Conservation (phyloP, 208 protist genomes). For the Spongospora subterranea region DNA sequence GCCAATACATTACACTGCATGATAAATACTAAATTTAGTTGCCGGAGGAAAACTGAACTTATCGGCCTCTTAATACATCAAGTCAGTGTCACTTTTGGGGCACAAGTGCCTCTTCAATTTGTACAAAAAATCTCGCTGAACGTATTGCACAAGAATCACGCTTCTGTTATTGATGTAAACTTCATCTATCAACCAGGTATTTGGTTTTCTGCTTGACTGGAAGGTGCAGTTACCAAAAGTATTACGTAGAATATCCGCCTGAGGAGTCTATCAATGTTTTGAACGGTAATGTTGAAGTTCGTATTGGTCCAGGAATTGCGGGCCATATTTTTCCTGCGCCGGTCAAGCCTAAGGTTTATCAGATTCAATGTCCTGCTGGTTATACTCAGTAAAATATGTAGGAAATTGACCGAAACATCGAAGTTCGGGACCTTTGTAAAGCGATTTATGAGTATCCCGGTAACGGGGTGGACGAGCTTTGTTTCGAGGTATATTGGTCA, state of each 20-base stretch:
- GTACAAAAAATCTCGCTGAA: background rate
- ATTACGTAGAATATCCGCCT: background rate
- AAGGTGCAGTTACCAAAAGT: background rate
- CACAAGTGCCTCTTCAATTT: background rate
- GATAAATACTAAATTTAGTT: conserved; percentile 34
- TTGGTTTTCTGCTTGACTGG: too few relatives aligned
- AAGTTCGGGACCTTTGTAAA: background rate
- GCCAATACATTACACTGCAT: background rate
- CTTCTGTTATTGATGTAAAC: background rate
- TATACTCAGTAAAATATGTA: background rate
- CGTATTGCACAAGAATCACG: background rate
- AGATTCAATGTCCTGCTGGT: background rate
- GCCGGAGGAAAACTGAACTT: conserved; percentile 32
- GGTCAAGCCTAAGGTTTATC: conserved; percentile 18
- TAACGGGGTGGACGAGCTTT: conserved; percentile 47
- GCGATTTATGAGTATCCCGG: conserved; percentile 23
- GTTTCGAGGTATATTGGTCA: background rate
- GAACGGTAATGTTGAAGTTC: conserved; percentile 24
- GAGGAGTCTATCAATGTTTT: background rate
- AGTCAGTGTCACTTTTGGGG: background rate
- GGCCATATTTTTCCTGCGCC: background rate
- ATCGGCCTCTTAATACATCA: background rate
- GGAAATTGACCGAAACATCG: background rate
- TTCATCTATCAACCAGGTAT: background rate
- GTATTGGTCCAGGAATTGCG: background rate